Conservation (phyloP, 1,139 yeast species). For the Magnusiomyces fungicola region DNA sequence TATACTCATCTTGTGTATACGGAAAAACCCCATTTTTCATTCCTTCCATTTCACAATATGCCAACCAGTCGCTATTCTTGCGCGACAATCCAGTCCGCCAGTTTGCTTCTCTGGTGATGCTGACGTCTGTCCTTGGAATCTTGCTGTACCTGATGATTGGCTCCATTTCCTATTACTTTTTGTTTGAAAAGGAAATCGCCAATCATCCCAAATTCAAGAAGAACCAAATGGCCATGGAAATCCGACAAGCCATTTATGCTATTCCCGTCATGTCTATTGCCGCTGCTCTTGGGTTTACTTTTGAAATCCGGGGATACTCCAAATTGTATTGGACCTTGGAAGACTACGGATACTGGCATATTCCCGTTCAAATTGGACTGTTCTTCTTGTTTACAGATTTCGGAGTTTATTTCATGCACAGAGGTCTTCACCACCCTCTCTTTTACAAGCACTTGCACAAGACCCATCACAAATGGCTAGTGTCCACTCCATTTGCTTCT, state of each 20-base stretch:
- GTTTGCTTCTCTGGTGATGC: conserved; percentile 54
- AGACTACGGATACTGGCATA: conserved; percentile 60
- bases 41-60: conserved; percentile 44
- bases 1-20: conserved; percentile 36
- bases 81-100: conserved; percentile 73
- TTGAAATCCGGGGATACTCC: conserved; percentile 80
- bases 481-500: conserved; percentile 95
- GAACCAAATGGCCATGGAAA: conserved; percentile 82
- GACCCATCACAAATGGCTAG: conserved; percentile 99
- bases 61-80: conserved; percentile 55
- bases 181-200: conserved; percentile 82
- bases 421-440: conserved; percentile 85
- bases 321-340: conserved; percentile 59
- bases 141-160: conserved; percentile 70
- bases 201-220: conserved; percentile 94
- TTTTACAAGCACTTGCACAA: conserved; percentile 84
- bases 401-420: conserved; percentile 83
- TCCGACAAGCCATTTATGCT: conserved; percentile 65
- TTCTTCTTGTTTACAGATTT: conserved; percentile 91
- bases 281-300: conserved; percentile 82
- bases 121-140: conserved; percentile 82
- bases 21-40: conserved; percentile 42
- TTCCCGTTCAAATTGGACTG: conserved; percentile 58
- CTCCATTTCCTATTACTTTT: conserved; percentile 61
- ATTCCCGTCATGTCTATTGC: conserved; percentile 83